phyloP scores from a whole-genome alignment of 305 asterid genomes.

The Rubia tinctorum region DNA sequence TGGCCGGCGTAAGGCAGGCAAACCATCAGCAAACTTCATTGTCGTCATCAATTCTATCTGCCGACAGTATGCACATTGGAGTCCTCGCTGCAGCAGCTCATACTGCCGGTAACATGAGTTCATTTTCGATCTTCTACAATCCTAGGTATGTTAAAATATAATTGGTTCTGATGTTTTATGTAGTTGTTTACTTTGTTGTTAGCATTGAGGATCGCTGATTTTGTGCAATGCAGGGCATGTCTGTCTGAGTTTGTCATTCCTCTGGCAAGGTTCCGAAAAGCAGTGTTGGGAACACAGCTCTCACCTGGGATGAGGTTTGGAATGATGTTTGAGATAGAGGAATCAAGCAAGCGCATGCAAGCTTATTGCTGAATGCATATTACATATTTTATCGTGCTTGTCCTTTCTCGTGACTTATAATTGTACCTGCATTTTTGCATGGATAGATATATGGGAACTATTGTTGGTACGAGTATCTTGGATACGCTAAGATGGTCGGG shows the following conservation, averaged over 20 bases:
- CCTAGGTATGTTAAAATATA: conserved; percentile 55
- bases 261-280: conserved; percentile 60
- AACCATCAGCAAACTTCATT: conserved; percentile 78
- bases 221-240: conserved; percentile 60
- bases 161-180: neutral
- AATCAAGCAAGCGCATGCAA: conserved; percentile 83
- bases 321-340: conserved; percentile 96
- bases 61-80: conserved; percentile 98
- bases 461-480: conserved; percentile 62
- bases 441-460: conserved; percentile 82
- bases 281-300: conserved; percentile 67
- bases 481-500: conserved; percentile 96
- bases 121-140: conserved; percentile 78
- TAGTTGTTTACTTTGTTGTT: neutral
- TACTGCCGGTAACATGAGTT: conserved; percentile 80
- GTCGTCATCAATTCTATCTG: conserved; percentile 87
- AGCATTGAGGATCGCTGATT: neutral
- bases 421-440: neutral
- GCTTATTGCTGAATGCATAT: conserved; percentile 1
- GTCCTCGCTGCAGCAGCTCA: conserved; percentile 98
- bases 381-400: neutral
- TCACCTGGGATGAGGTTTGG: conserved; percentile 92
- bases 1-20: conserved; percentile 91
- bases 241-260: conserved; percentile 90
- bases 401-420: neutral